Base-by-base conservation (phyloP, 164 flowering plant genomes). In the grape (Vitis vinifera) region DNA sequence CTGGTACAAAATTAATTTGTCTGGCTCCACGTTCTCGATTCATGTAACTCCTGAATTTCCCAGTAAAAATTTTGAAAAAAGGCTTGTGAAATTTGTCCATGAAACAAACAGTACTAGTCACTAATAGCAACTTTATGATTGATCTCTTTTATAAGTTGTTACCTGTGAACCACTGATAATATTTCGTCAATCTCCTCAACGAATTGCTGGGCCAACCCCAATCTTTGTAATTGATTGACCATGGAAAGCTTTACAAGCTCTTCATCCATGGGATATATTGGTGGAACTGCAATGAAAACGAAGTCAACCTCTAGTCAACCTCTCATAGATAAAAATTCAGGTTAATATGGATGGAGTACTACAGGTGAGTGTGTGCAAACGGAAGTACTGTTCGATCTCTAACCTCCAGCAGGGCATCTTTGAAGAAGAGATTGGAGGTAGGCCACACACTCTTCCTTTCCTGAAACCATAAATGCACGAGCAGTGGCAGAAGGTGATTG, bases 401-500 rank as follows among this genome's bases (percentile, higher is more conserved):
- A 12, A 80, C 86, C 85, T 75, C 81, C 79, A 55, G 62, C 15
- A 16, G 70, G 55, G 68, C 75, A 82, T 63, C 64, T 78, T 58
- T 60, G 75, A 67, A 80, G 71, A 2, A 84, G 30, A 8, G 85
- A 75, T 57, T 73, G 47, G 1, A 84, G 72, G 61, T 80, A 80
- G 29, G 27, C 31, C 69, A 63, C 4, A 19, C 82, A 80, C 12
- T 57, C 10, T n/a, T 52, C 8, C 27, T 84, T 67, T 61, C 79
- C 72, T 1, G 81, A 80, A 12, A 55, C 68, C 81, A 84, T 82
- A 47, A 73, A 80, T 1, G 82, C 82, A 10, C 19, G 14, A 1
- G 84, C 85, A 1, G 85, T 80, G 16, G 85, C 85, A 1, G 85
- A 76, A 2, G 88, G 88, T 9, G 85, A 84, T 51, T 74, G 82